Conservation (phyloP, 805 yeast genomes). For the Wickerhamiella musiphila region DNA sequence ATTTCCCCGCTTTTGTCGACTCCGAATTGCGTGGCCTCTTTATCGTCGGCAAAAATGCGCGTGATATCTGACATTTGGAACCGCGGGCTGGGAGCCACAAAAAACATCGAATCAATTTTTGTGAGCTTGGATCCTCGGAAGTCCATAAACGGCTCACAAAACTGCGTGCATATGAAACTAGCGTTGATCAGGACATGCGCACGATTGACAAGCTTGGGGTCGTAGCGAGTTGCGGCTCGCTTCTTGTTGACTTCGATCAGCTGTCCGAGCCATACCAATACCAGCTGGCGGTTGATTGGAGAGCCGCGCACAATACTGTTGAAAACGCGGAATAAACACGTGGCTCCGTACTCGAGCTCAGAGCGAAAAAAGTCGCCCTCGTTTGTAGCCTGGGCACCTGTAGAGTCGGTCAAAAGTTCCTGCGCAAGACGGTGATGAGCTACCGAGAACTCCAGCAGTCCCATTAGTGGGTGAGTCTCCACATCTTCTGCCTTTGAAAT, state of each 20-base stretch:
- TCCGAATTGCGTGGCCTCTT: constrained; percentile 31
- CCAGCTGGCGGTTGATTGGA: constrained; percentile 38
- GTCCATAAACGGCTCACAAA: constrained; percentile 75
- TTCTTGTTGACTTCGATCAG: constrained; percentile 71
- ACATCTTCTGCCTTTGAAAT: too few species aligned
- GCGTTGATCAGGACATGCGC: constrained; percentile 75
- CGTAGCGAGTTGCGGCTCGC: constrained; percentile 66
- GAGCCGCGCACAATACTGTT: constrained; percentile 67
- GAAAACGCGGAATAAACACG: constrained; percentile 45
- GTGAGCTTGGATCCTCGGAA: constrained; percentile 42
- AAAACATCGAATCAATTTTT: constrained; percentile 59
- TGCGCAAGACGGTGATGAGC: too few species aligned
- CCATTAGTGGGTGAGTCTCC: too few species aligned
- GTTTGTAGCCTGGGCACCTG: constrained; percentile 1
- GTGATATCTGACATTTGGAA: constrained; percentile 68
- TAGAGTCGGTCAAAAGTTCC: too few species aligned
- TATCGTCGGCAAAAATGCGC: constrained; percentile 54
- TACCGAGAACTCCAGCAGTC: too few species aligned
- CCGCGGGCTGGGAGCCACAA: constrained; percentile 33
- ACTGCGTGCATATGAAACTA: constrained; percentile 43
- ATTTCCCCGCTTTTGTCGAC: constrained; percentile 28
- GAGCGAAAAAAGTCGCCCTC: constrained; percentile 13
- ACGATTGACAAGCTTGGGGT: constrained; percentile 44
- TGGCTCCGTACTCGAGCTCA: constrained; percentile 9
- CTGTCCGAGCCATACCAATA: constrained; percentile 53